Base-by-base conservation (phyloP, 2,329 filamentous ascomycete species). In the Albophoma yamanashiensis region DNA sequence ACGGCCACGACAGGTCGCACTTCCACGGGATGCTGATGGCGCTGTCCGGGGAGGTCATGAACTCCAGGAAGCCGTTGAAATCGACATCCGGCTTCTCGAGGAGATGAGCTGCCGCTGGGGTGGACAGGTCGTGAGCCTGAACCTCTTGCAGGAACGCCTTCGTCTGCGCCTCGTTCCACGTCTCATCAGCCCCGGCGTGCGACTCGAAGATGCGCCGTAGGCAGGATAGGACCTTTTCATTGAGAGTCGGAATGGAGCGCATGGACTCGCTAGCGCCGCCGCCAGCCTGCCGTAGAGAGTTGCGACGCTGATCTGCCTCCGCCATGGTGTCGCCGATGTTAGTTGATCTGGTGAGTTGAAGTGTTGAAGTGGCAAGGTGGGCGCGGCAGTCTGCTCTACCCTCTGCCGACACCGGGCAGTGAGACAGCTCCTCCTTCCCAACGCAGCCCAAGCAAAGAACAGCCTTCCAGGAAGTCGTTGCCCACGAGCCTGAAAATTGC, bases 1-100 rank as follows among this genome's bases (percentile, higher is more conserved):
- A 76, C 0, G 92, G 92, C 67, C 86, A 88, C 58, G 91, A 84
- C 59, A 94, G 81, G 59, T 85, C 81, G 59, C 77, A 69, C 31
- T 68, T 66, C 25, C 72, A 71, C 2, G 78, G 77, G 1, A 72
- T 74, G 22, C 76, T 73, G 42, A 75, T 73, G 50, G 77, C 74
- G 59, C 76, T 74, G 15, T 76, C 74, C 3, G 76, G 62, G 34
- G 82, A 84, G 3, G 77, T 78, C 79, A 86, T 84, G 72, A 83
- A 85, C n/a, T 67, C 66, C 36, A 84, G 67, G 65, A 85, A 85
- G 59, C 68, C 74, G 53, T 71, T 67, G 53, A 83, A 74, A 61
- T 80, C 78, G 64, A 83, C 70, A 17, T 74, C 72, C 15, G 69
- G 63, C 34, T 64, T 58, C 25, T 65, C 60, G n/a, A 72, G 67